Evolutionary conservation across 768 basidiomycete genomes (phyloP), one percentile per base, ranked within the genome.

Genomic region (Russula sp.): DNA sequence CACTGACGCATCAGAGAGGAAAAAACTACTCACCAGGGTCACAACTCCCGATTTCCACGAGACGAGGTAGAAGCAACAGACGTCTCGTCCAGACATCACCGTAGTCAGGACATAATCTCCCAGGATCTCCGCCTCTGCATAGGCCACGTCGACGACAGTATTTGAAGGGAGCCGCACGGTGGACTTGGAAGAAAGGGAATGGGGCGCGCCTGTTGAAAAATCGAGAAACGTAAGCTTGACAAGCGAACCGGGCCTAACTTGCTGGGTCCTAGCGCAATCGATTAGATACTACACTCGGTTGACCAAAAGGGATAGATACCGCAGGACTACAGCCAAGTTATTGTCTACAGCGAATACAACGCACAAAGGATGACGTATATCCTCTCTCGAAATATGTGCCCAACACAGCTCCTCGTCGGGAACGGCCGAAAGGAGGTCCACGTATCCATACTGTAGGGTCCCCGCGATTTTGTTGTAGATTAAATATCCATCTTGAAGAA

Each of bases 91-190:
- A 24, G 30, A 49, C 46, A 42, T 53, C 46, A 55, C 13, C 7
- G 58, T 55, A 20, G 44, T 50, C 44, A 64, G 36, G 53, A 64
- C n/a, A 20, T 60, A 42, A 60, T 64, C 59, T 16, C 63, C 59
- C 5, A 60, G 11, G 48, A 64, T 18, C 16, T 64, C 63, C 46
- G 18, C 53, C 18, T 26, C 36, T 32, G 53, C 53, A n/a, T 56
- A 54, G 7, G 53, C 44, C 28, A 40, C 44, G 52, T 55, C 63
- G 22, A 49, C 32, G 22, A 49, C 38, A 13, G 32, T n/a, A 40
- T 40, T 20, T 0, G n/a, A 32, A n/a, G 63, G 63, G 8, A 64
- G 59, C 22, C 16, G 42, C 32, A 64, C 38, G 36, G n/a, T 26
- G 30, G 26, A 38, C 53, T 28, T 32, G 11, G 38, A 34, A 5